Conservation (phyloP, 257 asterid genomes). For the Salvia splendens region DNA sequence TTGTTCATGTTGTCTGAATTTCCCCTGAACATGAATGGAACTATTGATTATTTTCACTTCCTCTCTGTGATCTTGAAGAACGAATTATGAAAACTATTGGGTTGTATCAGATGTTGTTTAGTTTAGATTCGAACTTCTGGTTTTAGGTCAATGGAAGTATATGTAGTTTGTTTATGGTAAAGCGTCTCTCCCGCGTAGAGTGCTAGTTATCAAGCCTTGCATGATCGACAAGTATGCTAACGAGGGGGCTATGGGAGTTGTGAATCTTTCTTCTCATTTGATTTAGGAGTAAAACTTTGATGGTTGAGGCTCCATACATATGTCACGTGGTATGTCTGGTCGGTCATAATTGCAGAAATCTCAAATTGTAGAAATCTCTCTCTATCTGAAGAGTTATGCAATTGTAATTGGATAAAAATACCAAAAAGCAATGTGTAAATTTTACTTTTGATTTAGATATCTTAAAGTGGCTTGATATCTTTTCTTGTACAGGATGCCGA, state of each 20-base stretch:
- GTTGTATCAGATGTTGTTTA: not conserved
- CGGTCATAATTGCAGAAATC: no score
- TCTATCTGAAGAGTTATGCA: not conserved
- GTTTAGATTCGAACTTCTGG: not conserved
- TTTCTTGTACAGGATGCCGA: conserved; percentile 61
- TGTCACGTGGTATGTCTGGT: no score
- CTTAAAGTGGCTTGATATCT: no score
- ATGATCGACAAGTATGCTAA: not conserved
- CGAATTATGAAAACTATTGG: not conserved
- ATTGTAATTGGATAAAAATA: no score
- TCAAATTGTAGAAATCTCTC: no score
- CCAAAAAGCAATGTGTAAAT: no score
- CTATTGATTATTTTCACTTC: not conserved
- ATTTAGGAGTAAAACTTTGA: not conserved
- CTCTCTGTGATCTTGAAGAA: not conserved
- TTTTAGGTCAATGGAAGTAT: conserved; percentile 5
- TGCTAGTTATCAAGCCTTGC: not conserved
- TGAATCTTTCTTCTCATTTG: not conserved
- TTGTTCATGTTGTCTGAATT: not conserved
- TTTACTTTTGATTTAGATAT: no score
- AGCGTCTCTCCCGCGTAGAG: not conserved
- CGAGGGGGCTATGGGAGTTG: not conserved
- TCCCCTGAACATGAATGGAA: not conserved
- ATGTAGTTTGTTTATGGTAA: conserved; percentile 5
- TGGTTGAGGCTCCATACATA: no score